Evolutionary conservation across 2,329 filamentous ascomycete genomes (phyloP).

Genomic region (Waltergamsia citrina): DNA sequence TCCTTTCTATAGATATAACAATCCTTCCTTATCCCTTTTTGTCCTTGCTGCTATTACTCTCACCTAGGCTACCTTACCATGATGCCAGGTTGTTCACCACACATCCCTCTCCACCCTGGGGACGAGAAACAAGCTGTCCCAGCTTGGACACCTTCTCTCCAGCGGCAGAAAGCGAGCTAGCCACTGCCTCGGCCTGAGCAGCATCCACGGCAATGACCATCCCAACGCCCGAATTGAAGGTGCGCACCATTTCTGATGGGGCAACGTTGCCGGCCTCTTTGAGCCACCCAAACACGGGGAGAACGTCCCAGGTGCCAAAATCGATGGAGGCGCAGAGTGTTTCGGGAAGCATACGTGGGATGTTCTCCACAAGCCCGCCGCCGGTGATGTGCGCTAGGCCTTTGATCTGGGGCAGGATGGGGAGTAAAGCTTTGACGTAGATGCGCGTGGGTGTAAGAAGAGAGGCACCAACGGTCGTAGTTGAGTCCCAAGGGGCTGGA

Average conservation of each 20-base stretch:
- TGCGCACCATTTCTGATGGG: conserved; percentile 73
- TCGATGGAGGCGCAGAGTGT: conserved; percentile 75
- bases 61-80: too few species aligned
- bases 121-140: conserved; percentile 58
- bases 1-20: too few species aligned
- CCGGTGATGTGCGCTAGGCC: conserved; percentile 96
- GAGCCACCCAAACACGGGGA: conserved; percentile 79
- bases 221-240: conserved; percentile 90
- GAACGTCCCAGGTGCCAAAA: conserved; percentile 64
- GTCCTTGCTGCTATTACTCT: too few species aligned
- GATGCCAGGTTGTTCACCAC: conserved; percentile 22
- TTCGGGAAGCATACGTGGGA: conserved; percentile 82
- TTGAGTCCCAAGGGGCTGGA: conserved; percentile 64
- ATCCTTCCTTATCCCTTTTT: too few species aligned
- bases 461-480: conserved; percentile 57
- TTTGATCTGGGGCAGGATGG: conserved; percentile 63
- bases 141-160: conserved; percentile 74
- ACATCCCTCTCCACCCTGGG: conserved; percentile 22
- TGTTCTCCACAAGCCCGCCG: conserved; percentile 85
- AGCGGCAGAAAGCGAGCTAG: conserved; percentile 43
- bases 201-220: conserved; percentile 81
- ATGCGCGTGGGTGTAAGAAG: conserved; percentile 87
- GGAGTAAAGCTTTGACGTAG: conserved; percentile 77
- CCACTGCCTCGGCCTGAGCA: conserved; percentile 51
- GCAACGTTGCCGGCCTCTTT: conserved; percentile 63